Percentiles rank a stretch among this genome's conserved stretches.
These are phyloP conservation scores for Neurospora sp. DNA, from an alignment of 495 filamentous ascomycete genomes.

Conservation along the genomic window DNA sequence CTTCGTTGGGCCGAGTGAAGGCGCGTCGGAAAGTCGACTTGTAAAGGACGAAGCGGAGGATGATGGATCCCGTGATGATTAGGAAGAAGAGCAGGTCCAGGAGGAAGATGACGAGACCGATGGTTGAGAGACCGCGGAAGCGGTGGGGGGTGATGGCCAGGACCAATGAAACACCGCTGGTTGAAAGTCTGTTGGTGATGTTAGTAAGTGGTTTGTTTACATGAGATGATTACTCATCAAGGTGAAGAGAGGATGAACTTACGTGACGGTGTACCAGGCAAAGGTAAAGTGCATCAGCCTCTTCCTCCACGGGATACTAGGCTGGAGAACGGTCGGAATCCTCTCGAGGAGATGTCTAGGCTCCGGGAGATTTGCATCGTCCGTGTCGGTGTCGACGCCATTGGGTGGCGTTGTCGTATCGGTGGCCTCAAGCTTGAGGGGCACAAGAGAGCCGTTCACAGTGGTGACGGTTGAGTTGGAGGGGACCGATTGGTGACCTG, in stretches of 20 bases:
- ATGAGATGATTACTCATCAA: neutral
- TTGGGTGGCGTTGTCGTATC: neutral
- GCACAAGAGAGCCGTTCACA: neutral
- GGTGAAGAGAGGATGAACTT: neutral
- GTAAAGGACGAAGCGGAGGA: slow-evolving; percentile 46
- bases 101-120: slow-evolving; percentile 52
- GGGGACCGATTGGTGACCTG: neutral
- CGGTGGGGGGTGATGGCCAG: slow-evolving; percentile 47
- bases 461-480: neutral
- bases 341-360: slow-evolving; percentile 8
- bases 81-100: slow-evolving; percentile 52
- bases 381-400: neutral
- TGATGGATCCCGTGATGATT: slow-evolving; percentile 40
- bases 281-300: slow-evolving; percentile 61
- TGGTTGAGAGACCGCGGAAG: slow-evolving; percentile 46
- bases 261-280: slow-evolving; percentile 58
- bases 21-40: slow-evolving; percentile 41
- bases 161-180: slow-evolving; percentile 52
- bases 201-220: neutral
- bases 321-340: slow-evolving; percentile 20
- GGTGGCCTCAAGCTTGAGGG: neutral
- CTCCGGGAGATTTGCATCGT: neutral
- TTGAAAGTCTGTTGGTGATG: slow-evolving; percentile 40
- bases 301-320: slow-evolving; percentile 18
- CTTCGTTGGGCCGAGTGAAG: slow-evolving; percentile 50